These are phyloP conservation scores for Massariosphaeria phaeospora DNA, from an alignment of 495 filamentous ascomycete genomes.

Conservation along the genomic window DNA sequence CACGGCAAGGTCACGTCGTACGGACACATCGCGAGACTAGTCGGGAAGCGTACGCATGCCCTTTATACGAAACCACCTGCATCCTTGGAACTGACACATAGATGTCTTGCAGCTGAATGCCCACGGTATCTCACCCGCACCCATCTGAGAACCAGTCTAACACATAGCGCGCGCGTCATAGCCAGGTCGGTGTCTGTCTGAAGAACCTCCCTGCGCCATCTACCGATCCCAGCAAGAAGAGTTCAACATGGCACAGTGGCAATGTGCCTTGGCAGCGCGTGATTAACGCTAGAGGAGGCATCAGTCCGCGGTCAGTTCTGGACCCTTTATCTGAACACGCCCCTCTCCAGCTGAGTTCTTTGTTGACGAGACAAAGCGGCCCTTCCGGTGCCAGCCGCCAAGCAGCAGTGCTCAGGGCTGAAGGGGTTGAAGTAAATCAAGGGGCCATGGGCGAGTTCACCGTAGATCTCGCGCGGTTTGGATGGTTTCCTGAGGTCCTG, in stretches of 20 bases:
- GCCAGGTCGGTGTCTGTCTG: slow-evolving; percentile 83
- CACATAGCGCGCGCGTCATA: slow-evolving; percentile 8
- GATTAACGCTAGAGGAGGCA: slow-evolving; percentile 76
- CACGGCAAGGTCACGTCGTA: slow-evolving; percentile 79
- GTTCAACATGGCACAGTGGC: slow-evolving; percentile 53
- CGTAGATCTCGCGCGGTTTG: slow-evolving; percentile 35
- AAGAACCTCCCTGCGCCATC: slow-evolving; percentile 65
- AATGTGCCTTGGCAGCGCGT: slow-evolving; percentile 96
- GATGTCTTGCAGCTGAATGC: slow-evolving; percentile 37
- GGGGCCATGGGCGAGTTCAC: slow-evolving; percentile 38
- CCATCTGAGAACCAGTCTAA: slow-evolving; percentile 1
- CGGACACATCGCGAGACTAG: slow-evolving; percentile 75
- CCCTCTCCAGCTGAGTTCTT: neutral
- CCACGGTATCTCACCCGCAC: slow-evolving; percentile 35
- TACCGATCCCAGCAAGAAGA: slow-evolving; percentile 38
- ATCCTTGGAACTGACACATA: slow-evolving; percentile 7
- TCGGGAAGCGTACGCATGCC: slow-evolving; percentile 67
- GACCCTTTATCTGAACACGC: slow-evolving; percentile 4
- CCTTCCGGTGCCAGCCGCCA: slow-evolving; percentile 37
- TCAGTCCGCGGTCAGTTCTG: slow-evolving; percentile 67
- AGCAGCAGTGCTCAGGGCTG: slow-evolving; percentile 35
- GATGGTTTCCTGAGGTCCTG: slow-evolving; percentile 41
- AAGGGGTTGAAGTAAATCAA: slow-evolving; percentile 39
- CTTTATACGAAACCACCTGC: neutral
- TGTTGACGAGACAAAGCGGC: slow-evolving; percentile 32